Evolutionary conservation across 805 yeast species (phyloP), one percentile per base, ranked within the genome.

Genomic region (Zygosaccharomyces rouxii): DNA sequence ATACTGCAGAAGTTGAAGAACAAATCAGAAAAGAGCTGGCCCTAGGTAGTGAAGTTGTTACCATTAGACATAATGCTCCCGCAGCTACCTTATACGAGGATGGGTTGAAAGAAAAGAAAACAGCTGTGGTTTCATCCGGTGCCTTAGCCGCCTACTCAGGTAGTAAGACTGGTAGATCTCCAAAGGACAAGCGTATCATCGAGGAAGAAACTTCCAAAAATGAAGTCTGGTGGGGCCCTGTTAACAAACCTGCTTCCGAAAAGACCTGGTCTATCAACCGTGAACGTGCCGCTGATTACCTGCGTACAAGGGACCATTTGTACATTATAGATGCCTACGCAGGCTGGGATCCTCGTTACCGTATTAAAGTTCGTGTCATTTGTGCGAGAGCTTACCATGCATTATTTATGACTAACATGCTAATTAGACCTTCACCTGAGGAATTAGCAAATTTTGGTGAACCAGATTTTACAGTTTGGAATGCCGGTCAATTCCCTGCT

Each of bases 331-430:
- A 92, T 67, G 98, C 98, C 10, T 92, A 71, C 68, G 99, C 98
- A 42, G 99, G 99, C 57, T 92, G 99, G 99, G 99, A 92, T 71
- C 97, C 97, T 66, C 83, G 88, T 66, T 92, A 92, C 81, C 82
- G 98, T 75, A 81, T 90, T 70, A 92, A 92, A 77, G 95, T 90
- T 51, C 82, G 98, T 73, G 84, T 90, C 56, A 92, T 90, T 48
- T 90, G 97, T 76, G 97, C 98, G 52, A 84, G 99, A 71, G 98
- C 99, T 48, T 92, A 92, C 78, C 99, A 92, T 68, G 98, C 98
- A 18, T 74, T 92, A 60, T 92, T 92, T 77, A 92, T 92, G 99
- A 85, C 95, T 66, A 92, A 92, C 71, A 92, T 92, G 99, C 76
- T 92, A 74, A 94, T 92, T 70, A 84, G 89, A 71, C 99, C 99